These are phyloP conservation scores for Xanthoconium separans DNA, from an alignment of 1,284 basidiomycete species.

Conservation along the genomic window DNA sequence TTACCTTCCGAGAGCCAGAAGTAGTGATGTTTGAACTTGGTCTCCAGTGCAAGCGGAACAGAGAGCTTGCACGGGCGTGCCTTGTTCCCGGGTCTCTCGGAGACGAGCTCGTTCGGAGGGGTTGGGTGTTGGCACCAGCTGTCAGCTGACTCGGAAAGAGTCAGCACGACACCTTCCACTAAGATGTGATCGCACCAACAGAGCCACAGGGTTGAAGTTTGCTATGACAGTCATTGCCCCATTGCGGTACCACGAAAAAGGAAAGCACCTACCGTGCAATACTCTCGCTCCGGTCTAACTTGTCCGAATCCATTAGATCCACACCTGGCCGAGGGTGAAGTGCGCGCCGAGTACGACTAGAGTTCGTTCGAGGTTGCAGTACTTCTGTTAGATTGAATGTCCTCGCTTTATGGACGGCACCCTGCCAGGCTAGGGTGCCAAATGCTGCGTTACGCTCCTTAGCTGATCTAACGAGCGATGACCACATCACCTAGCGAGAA, in stretches of 20 bases:
- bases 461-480: too few relatives aligned
- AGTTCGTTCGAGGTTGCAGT: slow-evolving; percentile 43
- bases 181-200: neutral
- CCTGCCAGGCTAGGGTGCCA: slow-evolving; percentile 8
- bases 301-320: slow-evolving; percentile 64
- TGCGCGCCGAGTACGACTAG: slow-evolving; percentile 42
- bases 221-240: slow-evolving; percentile 10
- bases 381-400: slow-evolving; percentile 36
- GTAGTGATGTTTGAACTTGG: slow-evolving; percentile 16
- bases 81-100: too few relatives aligned
- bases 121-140: too few relatives aligned
- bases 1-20: slow-evolving; percentile 21
- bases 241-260: too few relatives aligned
- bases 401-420: slow-evolving; percentile 9
- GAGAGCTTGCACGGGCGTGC: too few relatives aligned
- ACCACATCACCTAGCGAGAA: too few relatives aligned
- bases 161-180: slow-evolving; percentile 3
- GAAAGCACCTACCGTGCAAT: slow-evolving; percentile 54
- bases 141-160: too few relatives aligned
- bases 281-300: slow-evolving; percentile 47
- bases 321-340: slow-evolving; percentile 78
- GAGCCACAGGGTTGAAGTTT: slow-evolving; percentile 3
- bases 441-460: slow-evolving; percentile 1
- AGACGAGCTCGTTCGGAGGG: slow-evolving; percentile 18
- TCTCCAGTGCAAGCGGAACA: slow-evolving; percentile 2